These are phyloP conservation scores for Ceratobasidium sp. DNA, from an alignment of 1,284 basidiomycete genomes.

Conservation along the genomic window DNA sequence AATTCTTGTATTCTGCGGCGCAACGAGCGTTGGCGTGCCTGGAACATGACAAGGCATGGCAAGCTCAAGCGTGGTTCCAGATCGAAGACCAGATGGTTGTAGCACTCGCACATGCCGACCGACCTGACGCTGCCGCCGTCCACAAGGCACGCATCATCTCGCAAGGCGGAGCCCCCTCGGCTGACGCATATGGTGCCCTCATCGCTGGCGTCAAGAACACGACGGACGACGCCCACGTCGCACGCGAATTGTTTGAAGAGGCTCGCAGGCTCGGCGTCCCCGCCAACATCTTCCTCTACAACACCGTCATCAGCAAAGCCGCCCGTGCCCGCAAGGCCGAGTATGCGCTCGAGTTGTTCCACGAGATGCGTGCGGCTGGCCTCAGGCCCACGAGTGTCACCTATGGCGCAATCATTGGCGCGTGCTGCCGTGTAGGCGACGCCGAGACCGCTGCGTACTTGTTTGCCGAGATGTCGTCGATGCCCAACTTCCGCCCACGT, in stretches of 20 bases:
- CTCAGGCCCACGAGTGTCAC: slow-evolving; percentile 85
- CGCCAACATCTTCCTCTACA: slow-evolving; percentile 89
- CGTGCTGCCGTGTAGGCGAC: slow-evolving; percentile 94
- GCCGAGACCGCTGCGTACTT: slow-evolving; percentile 79
- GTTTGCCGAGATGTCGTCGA: slow-evolving; percentile 83
- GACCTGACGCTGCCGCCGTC: slow-evolving; percentile 77
- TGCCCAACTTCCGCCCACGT: slow-evolving; percentile 81
- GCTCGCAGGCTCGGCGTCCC: slow-evolving; percentile 70
- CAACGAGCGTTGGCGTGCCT: slow-evolving; percentile 64
- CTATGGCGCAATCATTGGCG: slow-evolving; percentile 94
- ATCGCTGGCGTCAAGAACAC: slow-evolving; percentile 89
- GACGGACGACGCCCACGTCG: slow-evolving; percentile 90
- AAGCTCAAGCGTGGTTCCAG: slow-evolving; percentile 70
- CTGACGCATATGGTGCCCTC: slow-evolving; percentile 90
- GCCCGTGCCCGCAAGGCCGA: slow-evolving; percentile 92
- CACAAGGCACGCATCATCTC: slow-evolving; percentile 82
- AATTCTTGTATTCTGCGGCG: slow-evolving; percentile 71
- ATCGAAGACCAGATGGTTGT: slow-evolving; percentile 91
- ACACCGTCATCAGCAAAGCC: slow-evolving; percentile 94
- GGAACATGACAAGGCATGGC: slow-evolving; percentile 57
- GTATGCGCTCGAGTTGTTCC: slow-evolving; percentile 83
- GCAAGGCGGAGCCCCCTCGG: slow-evolving; percentile 77
- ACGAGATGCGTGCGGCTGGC: slow-evolving; percentile 75
- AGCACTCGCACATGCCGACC: slow-evolving; percentile 79
- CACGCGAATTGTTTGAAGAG: slow-evolving; percentile 83